Evolutionary conservation across 225 moss, liverwort and hornwort species (phyloP), one percentile per base, ranked within the genome.

Genomic region (Pseudoscleropodium purum): DNA sequence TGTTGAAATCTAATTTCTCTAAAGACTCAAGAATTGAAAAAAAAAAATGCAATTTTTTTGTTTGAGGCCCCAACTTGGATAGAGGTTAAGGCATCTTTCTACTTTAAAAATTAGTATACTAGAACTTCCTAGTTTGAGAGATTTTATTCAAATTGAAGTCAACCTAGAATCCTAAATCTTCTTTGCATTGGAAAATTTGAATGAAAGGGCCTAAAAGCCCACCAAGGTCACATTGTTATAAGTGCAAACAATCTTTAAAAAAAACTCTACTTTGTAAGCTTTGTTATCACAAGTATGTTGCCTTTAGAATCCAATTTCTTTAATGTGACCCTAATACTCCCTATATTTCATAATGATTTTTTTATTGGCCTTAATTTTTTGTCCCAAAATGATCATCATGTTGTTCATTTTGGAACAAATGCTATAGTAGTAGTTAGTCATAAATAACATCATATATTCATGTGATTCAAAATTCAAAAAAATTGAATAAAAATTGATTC

Each of bases 151-250:
- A 75, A 31, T 29, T 75, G 47, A 75, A 75, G 47, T 30, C 7
- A 56, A 56, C 2, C 10, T 74, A 29, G 4, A 23, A 18, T 18
- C 4, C 10, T 23, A 9, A 23, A 59, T 45, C 16, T 27, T 45
- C 6, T 74, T 45, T 74, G 45, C 30, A 30, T 6, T 30, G 18
- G 6, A 74, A 74, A 74, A 45, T 45, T 74, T 47, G 47, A 74
- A 4, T 74, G 2, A 7, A 47, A 1, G 4, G 31, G 6, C 18
- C 30, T 0, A 0, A 31, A 75, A 30, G 47, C 6, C 30, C 7
- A 23, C 7, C 47, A 31, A 74, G 45, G 27, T 30, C 4, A 74
- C 30, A 29, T 74, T 74, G 11, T 30, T 45, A 18, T 56, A 57
- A 45, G 4, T 15, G 10, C 0, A 4, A 45, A 27, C 18, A 47